These are phyloP conservation scores for Golubevia sp. DNA, from an alignment of 1,284 basidiomycete species.

Conservation along the genomic window DNA sequence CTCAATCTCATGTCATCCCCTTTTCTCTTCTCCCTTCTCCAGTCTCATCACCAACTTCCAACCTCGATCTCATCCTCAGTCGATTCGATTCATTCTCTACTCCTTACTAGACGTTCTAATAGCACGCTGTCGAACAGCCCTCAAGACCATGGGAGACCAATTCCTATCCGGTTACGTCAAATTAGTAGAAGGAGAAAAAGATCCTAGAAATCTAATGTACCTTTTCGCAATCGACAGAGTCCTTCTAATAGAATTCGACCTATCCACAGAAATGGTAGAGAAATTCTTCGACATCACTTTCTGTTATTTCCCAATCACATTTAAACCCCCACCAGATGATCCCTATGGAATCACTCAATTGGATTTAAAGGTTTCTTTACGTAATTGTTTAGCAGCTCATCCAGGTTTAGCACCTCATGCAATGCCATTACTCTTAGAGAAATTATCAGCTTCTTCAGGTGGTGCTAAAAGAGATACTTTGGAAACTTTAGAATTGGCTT, in stretches of 20 bases:
- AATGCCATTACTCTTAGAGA: slow-evolving; percentile 88
- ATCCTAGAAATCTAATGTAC: slow-evolving; percentile 89
- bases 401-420: slow-evolving; percentile 82
- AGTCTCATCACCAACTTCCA: slow-evolving; percentile 80
- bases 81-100: slow-evolving; percentile 80
- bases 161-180: slow-evolving; percentile 77
- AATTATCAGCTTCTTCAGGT: slow-evolving; percentile 81
- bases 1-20: neutral
- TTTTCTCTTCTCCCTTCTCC: slow-evolving; percentile 1
- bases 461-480: slow-evolving; percentile 70
- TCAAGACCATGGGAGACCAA: slow-evolving; percentile 73
- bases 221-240: slow-evolving; percentile 86
- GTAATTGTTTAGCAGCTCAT: slow-evolving; percentile 75
- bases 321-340: slow-evolving; percentile 90
- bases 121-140: slow-evolving; percentile 72
- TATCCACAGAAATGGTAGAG: slow-evolving; percentile 70
- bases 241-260: slow-evolving; percentile 83
- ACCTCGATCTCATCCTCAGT: slow-evolving; percentile 80
- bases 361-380: slow-evolving; percentile 77
- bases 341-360: slow-evolving; percentile 90
- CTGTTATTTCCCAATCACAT: slow-evolving; percentile 99
- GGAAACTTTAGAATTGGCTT: slow-evolving; percentile 32
- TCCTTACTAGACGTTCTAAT: slow-evolving; percentile 80
- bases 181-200: slow-evolving; percentile 92
- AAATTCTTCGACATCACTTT: slow-evolving; percentile 92